Evolutionary conservation across 1,284 basidiomycete species (phyloP).

Genomic region (Rhodotorula sp.): DNA sequence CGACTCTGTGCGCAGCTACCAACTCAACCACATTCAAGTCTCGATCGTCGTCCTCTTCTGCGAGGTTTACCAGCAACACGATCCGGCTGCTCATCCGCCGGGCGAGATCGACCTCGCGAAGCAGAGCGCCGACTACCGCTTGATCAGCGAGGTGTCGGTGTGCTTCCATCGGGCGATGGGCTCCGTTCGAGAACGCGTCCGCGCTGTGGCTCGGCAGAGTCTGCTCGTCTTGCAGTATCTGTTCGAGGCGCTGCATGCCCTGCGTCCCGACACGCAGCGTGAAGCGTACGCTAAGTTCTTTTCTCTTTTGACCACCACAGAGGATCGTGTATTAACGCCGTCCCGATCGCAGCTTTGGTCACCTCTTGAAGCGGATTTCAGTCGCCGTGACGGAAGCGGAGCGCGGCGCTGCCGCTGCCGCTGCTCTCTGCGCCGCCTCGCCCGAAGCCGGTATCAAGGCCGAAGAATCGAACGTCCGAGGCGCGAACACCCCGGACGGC

Average conservation of each 20-base stretch:
- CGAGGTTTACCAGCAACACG: constrained; percentile 33
- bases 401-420: constrained; percentile 1
- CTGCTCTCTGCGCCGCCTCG: neutral
- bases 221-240: constrained; percentile 31
- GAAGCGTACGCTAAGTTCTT: constrained; percentile 1
- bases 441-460: neutral
- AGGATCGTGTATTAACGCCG: no score
- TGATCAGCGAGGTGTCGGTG: constrained; percentile 27
- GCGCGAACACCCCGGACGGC: neutral
- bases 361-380: constrained; percentile 35
- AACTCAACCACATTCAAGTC: constrained; percentile 27
- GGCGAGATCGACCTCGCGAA: neutral
- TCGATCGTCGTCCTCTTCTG: constrained; percentile 34
- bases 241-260: constrained; percentile 28
- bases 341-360: constrained; percentile 17
- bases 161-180: constrained; percentile 29
- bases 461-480: neutral
- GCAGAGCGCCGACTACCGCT: constrained; percentile 23
- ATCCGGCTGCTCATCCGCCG: neutral
- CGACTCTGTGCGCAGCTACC: constrained; percentile 23
- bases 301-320: neutral
- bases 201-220: constrained; percentile 34
- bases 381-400: constrained; percentile 24
- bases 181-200: constrained; percentile 16
- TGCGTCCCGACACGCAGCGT: neutral